Conservation (phyloP, 352 stramenopile genomes). For the Globisporangium paroecandrum region DNA sequence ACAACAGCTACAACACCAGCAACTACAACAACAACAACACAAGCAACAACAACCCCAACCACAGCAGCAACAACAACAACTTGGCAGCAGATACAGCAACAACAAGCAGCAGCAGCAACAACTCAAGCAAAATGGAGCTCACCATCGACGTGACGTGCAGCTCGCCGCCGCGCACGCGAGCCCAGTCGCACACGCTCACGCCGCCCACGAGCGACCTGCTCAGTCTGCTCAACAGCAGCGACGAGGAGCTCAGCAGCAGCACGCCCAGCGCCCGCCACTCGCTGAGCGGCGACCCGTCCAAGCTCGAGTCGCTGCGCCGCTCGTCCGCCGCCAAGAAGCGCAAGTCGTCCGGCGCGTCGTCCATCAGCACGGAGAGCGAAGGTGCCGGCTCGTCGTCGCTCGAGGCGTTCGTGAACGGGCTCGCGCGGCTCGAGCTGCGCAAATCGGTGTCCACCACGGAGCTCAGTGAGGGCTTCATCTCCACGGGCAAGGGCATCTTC, state of each 20-base stretch:
- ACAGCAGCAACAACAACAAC: not conserved
- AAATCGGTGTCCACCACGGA: constrained; percentile 50
- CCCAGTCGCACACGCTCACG: constrained; percentile 14
- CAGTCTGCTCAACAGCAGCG: constrained; percentile 1
- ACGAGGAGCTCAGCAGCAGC: constrained; percentile 12
- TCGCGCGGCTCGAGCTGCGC: constrained; percentile 44
- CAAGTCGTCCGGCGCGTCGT: constrained; percentile 53
- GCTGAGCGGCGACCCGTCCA: constrained; percentile 6
- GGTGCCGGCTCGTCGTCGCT: constrained; percentile 26
- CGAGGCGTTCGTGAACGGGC: constrained; percentile 35
- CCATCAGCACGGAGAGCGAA: constrained; percentile 42
- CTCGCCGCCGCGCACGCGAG: constrained; percentile 12
- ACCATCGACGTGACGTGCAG: constrained; percentile 16
- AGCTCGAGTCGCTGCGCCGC: constrained; percentile 16
- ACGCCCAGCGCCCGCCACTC: not conserved
- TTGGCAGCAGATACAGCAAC: constrained; percentile 4
- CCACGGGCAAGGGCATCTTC: constrained; percentile 84
- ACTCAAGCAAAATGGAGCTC: constrained; percentile 14
- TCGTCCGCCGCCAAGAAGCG: constrained; percentile 26
- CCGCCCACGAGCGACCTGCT: constrained; percentile 1
- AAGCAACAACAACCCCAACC: not conserved
- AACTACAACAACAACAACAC: not conserved
- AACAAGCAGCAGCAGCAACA: not conserved
- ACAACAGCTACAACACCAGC: constrained; percentile 17
- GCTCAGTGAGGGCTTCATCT: constrained; percentile 80